Base-by-base conservation (phyloP, 2,329 filamentous ascomycete genomes). In the Colletotrichum tropicicola region DNA sequence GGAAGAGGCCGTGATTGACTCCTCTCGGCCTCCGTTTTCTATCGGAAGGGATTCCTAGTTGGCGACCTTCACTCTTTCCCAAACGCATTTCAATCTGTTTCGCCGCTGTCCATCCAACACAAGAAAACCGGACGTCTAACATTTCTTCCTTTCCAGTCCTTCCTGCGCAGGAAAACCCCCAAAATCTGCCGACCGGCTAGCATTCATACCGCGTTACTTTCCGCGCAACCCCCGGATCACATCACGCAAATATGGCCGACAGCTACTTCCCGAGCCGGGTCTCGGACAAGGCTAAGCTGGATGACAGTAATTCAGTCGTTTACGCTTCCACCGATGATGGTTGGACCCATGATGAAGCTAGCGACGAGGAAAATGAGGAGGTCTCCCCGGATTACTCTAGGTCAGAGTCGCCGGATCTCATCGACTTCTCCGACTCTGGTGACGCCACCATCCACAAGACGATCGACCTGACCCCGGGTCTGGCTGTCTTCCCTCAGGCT, bases 291-390 rank as follows among this genome's bases (percentile, higher is more conserved):
- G 32, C 19, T 19, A 21, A 52, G 19, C 41, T 47, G 5, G 17
- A 23, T 6, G 57, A 55, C 15, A 23, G 30, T 6, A 17, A 21
- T 5, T 49, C 51, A 8, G 51, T 52, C 6, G 13, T 37, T 3
- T 65, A 65, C 23, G 62, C 43, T 19, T 43, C 32, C 5, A 65
- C 62, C 21, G 62, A 65, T 30, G n/a, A 65, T 17, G 62, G 62
- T 9, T 62, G 47, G 47, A 44, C 30, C 12, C 27, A 48, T 27
- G 58, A 61, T n/a, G 62, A 45, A 4, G 13, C 23, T 12, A 56
- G 44, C 15, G 37, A 51, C 21, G 15, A 28, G 7, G 30, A 44
- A n/a, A 28, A 43, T 12, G 25, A 7, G n/a, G 5, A 19, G 9
- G 4, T 9, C 43, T 25, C 8, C 9, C 10, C 30, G 9, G 6